Base-by-base conservation (phyloP, 2,329 filamentous ascomycete genomes). In the Cryphonectria radicalis region DNA sequence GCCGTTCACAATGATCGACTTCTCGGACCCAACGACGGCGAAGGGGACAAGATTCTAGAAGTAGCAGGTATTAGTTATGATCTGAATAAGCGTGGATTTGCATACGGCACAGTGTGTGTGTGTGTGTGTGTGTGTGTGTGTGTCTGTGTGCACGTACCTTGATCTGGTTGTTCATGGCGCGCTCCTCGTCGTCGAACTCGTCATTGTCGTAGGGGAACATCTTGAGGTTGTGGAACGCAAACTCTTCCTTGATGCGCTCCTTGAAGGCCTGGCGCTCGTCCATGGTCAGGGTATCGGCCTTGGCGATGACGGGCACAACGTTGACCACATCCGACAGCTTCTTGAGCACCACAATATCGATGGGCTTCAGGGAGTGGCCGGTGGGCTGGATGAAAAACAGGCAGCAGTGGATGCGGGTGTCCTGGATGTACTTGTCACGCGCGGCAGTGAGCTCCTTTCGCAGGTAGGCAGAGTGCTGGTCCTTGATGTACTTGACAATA, bases 121-220 rank as follows among this genome's bases (percentile, higher is more conserved):
- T 32, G 28, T 32, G 28, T 32, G 28, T 32, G 28, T 32, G 28
- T 32, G 28, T 32, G 28, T 32, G 28, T 32, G 32, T 32, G 32
- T 32, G 32, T 32, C 3, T 32, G 32, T 32, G 43, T 60, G 63
- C 50, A 43, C 84, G 73, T 84, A 97, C 95, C 93, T 98, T 98
- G 86, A 99, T 99, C 81, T 97, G 93, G 72, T 90, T 91, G 86
- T 98, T 98, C 84, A 97, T 87, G 73, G 91, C 91, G 78, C 94
- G 92, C 87, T 99, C 96, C 87, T 99, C 96, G 75, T 96, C 93
- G 80, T 99, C 96, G 77, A 98, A 92, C 88, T 99, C 96, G 79
- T 99, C 96, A 81, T 98, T 98, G 83, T 99, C 96, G 83, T 99
- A 99, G 73, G 96, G 96, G 88, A 97, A 99, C 96, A 99, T 99